Conservation (phyloP, 768 basidiomycete species). For the Mycena venus region DNA sequence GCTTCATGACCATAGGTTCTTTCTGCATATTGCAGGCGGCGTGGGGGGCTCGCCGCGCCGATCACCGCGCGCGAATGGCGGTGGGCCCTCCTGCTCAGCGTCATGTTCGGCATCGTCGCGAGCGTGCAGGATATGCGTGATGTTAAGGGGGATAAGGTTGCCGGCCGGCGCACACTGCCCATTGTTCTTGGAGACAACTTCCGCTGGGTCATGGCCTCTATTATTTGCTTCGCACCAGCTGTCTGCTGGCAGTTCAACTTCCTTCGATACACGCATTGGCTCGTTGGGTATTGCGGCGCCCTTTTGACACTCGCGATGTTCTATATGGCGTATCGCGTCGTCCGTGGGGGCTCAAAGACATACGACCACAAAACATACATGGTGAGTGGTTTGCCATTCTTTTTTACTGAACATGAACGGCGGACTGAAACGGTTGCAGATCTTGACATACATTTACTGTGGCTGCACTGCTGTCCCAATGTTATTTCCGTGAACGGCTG, state of each 20-base stretch:
- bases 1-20: slow-evolving; percentile 24
- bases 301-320: slow-evolving; percentile 18
- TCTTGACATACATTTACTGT: slow-evolving; percentile 29
- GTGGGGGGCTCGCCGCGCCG: slow-evolving; percentile 27
- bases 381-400: neutral
- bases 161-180: slow-evolving; percentile 55
- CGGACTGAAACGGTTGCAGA: neutral
- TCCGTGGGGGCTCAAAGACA: neutral
- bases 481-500: slow-evolving; percentile 19
- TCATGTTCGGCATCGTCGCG: slow-evolving; percentile 52
- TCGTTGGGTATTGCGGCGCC: slow-evolving; percentile 8
- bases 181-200: slow-evolving; percentile 53
- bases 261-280: slow-evolving; percentile 2
- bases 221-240: slow-evolving; percentile 7
- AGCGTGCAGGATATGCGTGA: slow-evolving; percentile 59
- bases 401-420: neutral
- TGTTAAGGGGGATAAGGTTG: slow-evolving; percentile 50
- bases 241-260: slow-evolving; percentile 26
- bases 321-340: slow-evolving; percentile 27
- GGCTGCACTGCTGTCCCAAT: slow-evolving; percentile 27
- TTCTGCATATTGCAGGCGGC: slow-evolving; percentile 19
- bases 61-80: slow-evolving; percentile 12
- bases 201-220: slow-evolving; percentile 32
- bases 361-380: slow-evolving; percentile 34
- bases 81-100: slow-evolving; percentile 24